Conservation (phyloP, 108 stramenopile genomes). For the Conticribra weissflogii region DNA sequence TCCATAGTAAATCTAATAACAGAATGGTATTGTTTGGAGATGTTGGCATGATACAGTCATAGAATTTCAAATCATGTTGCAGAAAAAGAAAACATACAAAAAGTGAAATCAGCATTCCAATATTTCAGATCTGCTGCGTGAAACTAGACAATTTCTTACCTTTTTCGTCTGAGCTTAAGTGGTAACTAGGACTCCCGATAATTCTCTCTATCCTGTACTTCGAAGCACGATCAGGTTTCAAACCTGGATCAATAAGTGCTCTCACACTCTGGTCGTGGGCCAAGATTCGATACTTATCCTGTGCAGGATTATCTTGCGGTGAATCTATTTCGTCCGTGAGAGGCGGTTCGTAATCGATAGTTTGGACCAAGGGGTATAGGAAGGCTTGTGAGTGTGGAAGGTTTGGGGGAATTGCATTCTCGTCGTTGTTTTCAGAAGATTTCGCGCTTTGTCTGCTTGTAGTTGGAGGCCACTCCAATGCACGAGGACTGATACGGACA, state of each 20-base stretch:
- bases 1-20: conserved; percentile 96
- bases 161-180: conserved; percentile 87
- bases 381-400: conserved; percentile 24
- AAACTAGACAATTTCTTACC: too few relatives aligned
- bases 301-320: conserved; percentile 81
- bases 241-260: conserved; percentile 92
- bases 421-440: background rate
- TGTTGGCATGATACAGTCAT: too few relatives aligned
- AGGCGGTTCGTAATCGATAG: conserved; percentile 71
- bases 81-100: too few relatives aligned
- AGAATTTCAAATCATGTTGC: too few relatives aligned
- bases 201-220: conserved; percentile 80
- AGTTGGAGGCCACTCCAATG: conserved; percentile 17
- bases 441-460: background rate
- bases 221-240: conserved; percentile 93
- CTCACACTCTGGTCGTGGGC: conserved; percentile 92
- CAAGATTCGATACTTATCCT: conserved; percentile 95
- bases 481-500: conserved; percentile 28
- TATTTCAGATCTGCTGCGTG: too few relatives aligned
- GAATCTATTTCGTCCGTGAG: conserved; percentile 48
- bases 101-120: background rate
- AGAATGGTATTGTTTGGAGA: too few relatives aligned
- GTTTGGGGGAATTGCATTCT: conserved; percentile 34
- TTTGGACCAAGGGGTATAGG: conserved; percentile 55
- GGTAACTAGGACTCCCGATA: conserved; percentile 83